Percentiles rank a stretch among this genome's conserved stretches.
phyloP scores from a whole-genome alignment of 1,139 yeast genomes.

The Candida sojae region DNA sequence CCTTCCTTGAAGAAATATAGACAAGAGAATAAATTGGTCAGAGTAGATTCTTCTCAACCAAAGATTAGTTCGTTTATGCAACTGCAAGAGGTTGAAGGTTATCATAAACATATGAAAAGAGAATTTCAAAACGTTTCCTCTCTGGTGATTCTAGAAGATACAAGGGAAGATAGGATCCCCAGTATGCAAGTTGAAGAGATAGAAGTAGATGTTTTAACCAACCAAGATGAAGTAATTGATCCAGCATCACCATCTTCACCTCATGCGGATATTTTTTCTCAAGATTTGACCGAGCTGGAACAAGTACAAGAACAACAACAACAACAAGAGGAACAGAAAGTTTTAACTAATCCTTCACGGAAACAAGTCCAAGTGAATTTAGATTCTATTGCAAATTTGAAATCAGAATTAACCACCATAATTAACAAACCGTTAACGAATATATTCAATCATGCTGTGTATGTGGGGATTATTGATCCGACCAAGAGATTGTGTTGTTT shows the following conservation, averaged over 20 bases:
- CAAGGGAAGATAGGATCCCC: conserved; percentile 4
- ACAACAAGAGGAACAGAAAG: not conserved
- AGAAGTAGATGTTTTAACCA: conserved; percentile 4
- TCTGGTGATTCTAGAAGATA: conserved; percentile 5
- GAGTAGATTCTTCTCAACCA: conserved; percentile 62
- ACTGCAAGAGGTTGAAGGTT: conserved; percentile 6
- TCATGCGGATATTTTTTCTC: conserved; percentile 10
- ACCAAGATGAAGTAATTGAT: not conserved
- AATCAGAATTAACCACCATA: conserved; percentile 47
- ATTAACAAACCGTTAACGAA: conserved; percentile 61
- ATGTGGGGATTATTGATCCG: conserved; percentile 82
- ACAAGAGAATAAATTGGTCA: conserved; percentile 65
- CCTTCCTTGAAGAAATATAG: conserved; percentile 31
- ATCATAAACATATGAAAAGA: conserved; percentile 9
- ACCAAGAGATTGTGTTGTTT: conserved; percentile 70
- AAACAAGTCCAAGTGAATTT: conserved; percentile 42
- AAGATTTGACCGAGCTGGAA: conserved; percentile 2
- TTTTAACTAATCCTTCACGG: conserved; percentile 4
- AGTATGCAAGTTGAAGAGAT: conserved; percentile 5
- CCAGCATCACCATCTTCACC: not conserved
- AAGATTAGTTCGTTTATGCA: conserved; percentile 18
- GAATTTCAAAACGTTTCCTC: conserved; percentile 5
- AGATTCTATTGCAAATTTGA: conserved; percentile 59
- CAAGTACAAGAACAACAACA: not conserved
- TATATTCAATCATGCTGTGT: conserved; percentile 68